Evolutionary conservation across 2,329 filamentous ascomycete species (phyloP).

Genomic region (Trichoderma citrinoviride): DNA sequence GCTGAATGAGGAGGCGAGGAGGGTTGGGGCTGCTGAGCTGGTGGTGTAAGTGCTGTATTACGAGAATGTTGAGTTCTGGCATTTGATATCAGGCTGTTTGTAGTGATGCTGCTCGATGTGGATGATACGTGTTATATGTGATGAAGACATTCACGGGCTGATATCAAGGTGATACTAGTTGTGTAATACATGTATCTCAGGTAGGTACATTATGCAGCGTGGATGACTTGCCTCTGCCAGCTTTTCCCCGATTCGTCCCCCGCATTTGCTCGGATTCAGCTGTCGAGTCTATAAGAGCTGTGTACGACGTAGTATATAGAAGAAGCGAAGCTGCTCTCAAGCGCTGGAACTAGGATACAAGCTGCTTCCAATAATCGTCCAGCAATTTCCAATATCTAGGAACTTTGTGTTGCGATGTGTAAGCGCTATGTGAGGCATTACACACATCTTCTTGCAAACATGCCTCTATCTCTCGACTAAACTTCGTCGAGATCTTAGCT

Average conservation of each 20-base stretch:
- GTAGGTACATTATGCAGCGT: neutral
- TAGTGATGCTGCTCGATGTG: neutral
- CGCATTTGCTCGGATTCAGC: neutral
- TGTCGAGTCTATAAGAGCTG: neutral
- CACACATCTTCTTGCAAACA: neutral
- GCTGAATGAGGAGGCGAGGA: constrained; percentile 52
- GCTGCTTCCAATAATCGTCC: no score
- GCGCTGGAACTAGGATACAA: no score
- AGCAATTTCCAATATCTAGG: no score
- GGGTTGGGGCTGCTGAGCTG: constrained; percentile 37
- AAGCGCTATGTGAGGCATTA: constrained; percentile 1
- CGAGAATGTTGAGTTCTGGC: neutral
- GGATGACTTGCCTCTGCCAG: neutral
- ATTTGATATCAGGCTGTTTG: no score
- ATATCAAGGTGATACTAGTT: no score
- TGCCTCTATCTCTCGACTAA: neutral
- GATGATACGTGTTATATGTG: neutral
- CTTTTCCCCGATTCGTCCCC: neutral
- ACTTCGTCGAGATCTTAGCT: neutral
- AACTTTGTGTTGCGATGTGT: neutral
- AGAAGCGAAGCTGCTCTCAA: neutral
- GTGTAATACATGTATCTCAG: no score
- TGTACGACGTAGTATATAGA: neutral
- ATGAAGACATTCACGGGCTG: neutral
- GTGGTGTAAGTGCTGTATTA: neutral